Percentiles rank a stretch among this genome's conserved stretches.
Conservation (phyloP, 1,284 basidiomycete species). For the Microstroma glucosiphilum region DNA sequence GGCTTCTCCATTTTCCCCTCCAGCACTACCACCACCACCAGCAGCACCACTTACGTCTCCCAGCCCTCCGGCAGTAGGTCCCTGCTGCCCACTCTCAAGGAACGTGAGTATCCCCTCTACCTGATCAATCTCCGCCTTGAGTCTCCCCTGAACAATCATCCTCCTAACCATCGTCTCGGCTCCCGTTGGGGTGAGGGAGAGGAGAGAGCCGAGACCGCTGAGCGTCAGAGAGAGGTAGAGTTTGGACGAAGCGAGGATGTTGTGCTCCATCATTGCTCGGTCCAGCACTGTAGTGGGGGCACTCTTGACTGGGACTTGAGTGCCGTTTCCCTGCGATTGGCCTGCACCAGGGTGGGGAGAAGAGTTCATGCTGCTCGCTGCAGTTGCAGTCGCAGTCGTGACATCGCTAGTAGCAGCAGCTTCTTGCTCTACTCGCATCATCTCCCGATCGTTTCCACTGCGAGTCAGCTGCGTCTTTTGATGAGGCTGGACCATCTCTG, state of each 20-base stretch:
- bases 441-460: conserved; percentile 13
- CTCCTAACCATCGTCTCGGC: conserved; percentile 88
- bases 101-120: conserved; percentile 78
- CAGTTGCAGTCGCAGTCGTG: neutral
- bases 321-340: neutral
- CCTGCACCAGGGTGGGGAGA: neutral
- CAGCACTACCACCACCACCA: conserved; percentile 10
- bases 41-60: conserved; percentile 13
- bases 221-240: conserved; percentile 39
- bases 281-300: conserved; percentile 88
- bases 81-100: conserved; percentile 60
- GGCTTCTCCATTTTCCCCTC: neutral
- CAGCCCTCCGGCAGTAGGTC: conserved; percentile 26
- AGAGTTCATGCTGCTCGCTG: conserved; percentile 2
- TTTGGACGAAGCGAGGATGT: conserved; percentile 86
- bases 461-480: conserved; percentile 78
- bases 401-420: neutral
- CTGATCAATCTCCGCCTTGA: conserved; percentile 87
- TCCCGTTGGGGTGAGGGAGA: conserved; percentile 32
- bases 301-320: conserved; percentile 20
- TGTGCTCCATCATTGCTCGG: conserved; percentile 96
- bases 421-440: conserved; percentile 5
- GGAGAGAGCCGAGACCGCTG: conserved; percentile 29
- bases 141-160: conserved; percentile 91
- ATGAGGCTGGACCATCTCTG: conserved; percentile 76